Evolutionary conservation across 2,329 filamentous ascomycete species (phyloP).

Genomic region (Berkeleyomyces rouxiae): DNA sequence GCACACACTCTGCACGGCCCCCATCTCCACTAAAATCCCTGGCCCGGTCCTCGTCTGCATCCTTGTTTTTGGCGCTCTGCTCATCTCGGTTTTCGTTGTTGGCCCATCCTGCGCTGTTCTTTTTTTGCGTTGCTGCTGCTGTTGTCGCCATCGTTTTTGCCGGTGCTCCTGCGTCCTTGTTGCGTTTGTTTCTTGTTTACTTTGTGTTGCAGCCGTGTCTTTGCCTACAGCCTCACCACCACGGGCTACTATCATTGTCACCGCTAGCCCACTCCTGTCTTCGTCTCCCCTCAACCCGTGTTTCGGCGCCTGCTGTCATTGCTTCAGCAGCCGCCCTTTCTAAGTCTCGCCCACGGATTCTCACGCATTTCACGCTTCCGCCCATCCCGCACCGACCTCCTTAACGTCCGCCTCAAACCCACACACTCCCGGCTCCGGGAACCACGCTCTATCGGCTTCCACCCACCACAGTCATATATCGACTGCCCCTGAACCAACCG

Average conservation of each 20-base stretch:
- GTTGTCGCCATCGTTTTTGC: slow-evolving; percentile 15
- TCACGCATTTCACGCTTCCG: slow-evolving; percentile 19
- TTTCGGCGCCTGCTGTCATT: slow-evolving; percentile 25
- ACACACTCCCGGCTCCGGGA: slow-evolving; percentile 4
- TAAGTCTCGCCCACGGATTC: slow-evolving; percentile 32
- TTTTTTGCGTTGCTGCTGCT: slow-evolving; percentile 7
- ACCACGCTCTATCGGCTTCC: neutral
- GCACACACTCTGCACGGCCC: neutral
- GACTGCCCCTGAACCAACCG: neutral
- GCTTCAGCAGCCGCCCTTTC: slow-evolving; percentile 27
- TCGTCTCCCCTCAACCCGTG: neutral
- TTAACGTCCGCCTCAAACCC: slow-evolving; percentile 11
- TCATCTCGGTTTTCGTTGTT: neutral
- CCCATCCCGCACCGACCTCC: slow-evolving; percentile 8
- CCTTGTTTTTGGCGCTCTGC: neutral
- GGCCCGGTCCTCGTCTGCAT: neutral
- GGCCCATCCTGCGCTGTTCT: neutral
- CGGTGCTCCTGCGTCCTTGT: neutral
- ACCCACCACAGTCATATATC: neutral
- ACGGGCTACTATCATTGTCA: neutral
- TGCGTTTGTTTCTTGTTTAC: neutral
- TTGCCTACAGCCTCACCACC: neutral
- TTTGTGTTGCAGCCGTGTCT: neutral
- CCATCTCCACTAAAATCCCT: slow-evolving; percentile 3
- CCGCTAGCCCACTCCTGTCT: neutral